These are phyloP conservation scores for Pyrus pyrifolia DNA, from an alignment of 306 rosid species.

Conservation along the genomic window DNA sequence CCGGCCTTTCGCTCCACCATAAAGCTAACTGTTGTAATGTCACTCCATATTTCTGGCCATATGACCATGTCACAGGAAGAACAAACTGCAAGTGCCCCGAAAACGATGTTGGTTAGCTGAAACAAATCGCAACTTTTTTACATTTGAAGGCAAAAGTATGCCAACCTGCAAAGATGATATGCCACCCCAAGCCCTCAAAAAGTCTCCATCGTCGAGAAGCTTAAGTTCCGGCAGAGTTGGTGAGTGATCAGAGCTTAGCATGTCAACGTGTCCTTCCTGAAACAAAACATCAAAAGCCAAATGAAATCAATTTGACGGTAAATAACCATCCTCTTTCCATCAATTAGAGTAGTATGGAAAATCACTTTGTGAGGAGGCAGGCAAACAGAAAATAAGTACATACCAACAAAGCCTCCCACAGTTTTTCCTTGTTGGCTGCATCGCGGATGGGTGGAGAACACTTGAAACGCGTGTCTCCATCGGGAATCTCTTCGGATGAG, in stretches of 20 bases:
- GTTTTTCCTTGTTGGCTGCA: constrained; percentile 60
- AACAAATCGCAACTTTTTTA: not conserved
- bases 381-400: not conserved
- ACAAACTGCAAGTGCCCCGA: constrained; percentile 50
- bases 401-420: constrained; percentile 83
- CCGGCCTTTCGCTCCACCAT: constrained; percentile 96
- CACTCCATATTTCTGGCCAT: constrained; percentile 67
- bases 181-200: constrained; percentile 97
- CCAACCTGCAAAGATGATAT: constrained; percentile 83
- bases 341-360: too few species aligned
- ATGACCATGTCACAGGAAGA: constrained; percentile 85
- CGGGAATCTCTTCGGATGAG: constrained; percentile 65
- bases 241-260: constrained; percentile 85
- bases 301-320: not conserved
- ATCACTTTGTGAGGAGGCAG: not conserved
- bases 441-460: constrained; percentile 94
- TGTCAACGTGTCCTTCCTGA: constrained; percentile 80
- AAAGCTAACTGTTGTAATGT: constrained; percentile 66
- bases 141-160: not conserved
- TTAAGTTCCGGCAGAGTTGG: constrained; percentile 84
- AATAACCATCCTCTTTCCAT: not conserved
- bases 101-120: constrained; percentile 8
- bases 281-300: constrained; percentile 12
- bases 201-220: constrained; percentile 73
- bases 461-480: constrained; percentile 84